Evolutionary conservation across 176 grass and related monocot genomes (phyloP), one percentile per base, ranked within the genome.

Genomic region (Juncus inflexus): DNA sequence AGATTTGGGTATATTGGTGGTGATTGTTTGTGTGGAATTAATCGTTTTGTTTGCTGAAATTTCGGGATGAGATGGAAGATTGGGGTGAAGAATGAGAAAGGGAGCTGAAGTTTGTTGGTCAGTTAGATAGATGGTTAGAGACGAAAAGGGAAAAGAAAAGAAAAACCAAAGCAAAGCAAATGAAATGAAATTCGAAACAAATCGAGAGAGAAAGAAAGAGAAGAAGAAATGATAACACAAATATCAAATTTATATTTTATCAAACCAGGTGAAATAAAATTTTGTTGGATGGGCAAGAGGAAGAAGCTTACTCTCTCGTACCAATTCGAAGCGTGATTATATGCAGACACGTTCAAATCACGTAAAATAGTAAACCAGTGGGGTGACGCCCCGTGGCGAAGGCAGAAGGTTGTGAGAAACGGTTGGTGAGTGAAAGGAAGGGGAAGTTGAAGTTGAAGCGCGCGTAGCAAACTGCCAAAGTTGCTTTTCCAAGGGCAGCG

Each of bases 141-240:
- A 70, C 52, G 5, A 63, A 63, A 63, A 74, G 36, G 4, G 10
- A 39, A 63, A 61, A 62, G 40, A 62, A 40, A 6, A 42, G n/a
- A 74, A 58, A 71, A 67, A n/a, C 19, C 19, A 28, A 28, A 28
- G 19, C 19, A 28, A 10, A n/a, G n/a, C n/a, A n/a, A n/a, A n/a
- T n/a, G n/a, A n/a, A n/a, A 6, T 11, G 10, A 73, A 40, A 37
- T 19, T 35, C 4, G 38, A 4, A n/a, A n/a, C n/a, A n/a, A n/a
- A n/a, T n/a, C n/a, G n/a, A n/a, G n/a, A n/a, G n/a, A n/a, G n/a
- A n/a, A 37, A 4, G n/a, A 73, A 41, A 10, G 28, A 67, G 42
- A 7, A 28, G 13, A 37, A 8, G 15, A 37, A 51, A 38, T 2
- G 7, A 52, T 15, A 55, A 42, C n/a, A 42, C n/a, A 13, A 12